A percentile compares a stretch with the other conserved stretches of the same genome.
Conservation (phyloP, 306 rosid genomes). For the Crotalaria pallida region DNA sequence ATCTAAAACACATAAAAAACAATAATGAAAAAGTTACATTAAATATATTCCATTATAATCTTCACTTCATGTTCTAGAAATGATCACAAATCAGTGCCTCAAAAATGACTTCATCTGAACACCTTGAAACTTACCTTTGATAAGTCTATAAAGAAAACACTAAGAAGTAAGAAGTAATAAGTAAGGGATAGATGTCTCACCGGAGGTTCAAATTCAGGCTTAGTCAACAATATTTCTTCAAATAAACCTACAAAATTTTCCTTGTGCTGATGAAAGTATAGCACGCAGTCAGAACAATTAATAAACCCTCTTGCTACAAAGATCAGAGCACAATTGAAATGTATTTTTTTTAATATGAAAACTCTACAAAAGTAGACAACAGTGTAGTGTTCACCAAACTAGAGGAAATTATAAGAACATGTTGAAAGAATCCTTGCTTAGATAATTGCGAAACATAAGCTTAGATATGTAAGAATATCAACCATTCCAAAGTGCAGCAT, state of each 20-base stretch:
- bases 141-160: not conserved
- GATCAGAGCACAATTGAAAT: not conserved
- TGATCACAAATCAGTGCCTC: not conserved
- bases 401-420: not conserved
- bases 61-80: not conserved
- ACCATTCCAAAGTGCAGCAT: not conserved
- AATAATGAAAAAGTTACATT: not conserved
- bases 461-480: constrained; percentile 9
- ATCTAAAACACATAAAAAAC: not conserved
- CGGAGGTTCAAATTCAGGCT: constrained; percentile 56
- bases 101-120: not conserved
- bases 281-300: constrained; percentile 9
- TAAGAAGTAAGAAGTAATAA: not conserved
- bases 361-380: constrained; percentile 6
- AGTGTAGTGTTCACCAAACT: not conserved
- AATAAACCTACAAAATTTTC: constrained; percentile 46
- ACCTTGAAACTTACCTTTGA: not conserved
- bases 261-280: constrained; percentile 50
- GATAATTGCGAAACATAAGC: constrained; percentile 2
- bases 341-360: not conserved
- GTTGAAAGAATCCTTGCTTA: not conserved
- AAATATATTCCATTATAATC: not conserved
- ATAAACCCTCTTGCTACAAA: not conserved
- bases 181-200: constrained; percentile 43
- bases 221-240: constrained; percentile 49